Evolutionary conservation across 2,329 filamentous ascomycete genomes (phyloP).

Genomic region (Ophiosphaerella narmari): DNA sequence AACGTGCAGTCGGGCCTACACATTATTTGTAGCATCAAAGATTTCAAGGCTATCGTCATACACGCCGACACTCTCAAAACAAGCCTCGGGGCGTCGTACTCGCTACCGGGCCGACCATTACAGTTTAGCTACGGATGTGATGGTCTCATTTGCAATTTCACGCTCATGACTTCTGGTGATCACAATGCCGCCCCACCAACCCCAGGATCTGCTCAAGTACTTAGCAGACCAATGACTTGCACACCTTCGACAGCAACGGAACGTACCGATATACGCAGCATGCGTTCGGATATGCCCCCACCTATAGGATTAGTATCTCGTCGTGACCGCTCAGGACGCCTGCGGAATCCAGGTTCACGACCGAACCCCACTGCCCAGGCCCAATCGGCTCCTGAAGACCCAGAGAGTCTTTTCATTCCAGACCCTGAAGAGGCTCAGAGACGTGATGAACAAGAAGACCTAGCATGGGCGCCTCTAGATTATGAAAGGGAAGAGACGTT

Average conservation of each 20-base stretch:
- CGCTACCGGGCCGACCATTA: constrained; percentile 71
- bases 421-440: constrained; percentile 63
- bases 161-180: constrained; percentile 81
- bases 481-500: constrained; percentile 70
- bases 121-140: constrained; percentile 72
- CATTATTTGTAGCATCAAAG: constrained; percentile 80
- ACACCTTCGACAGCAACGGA: constrained; percentile 30
- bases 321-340: constrained; percentile 31
- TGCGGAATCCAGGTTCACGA: constrained; percentile 34
- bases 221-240: constrained; percentile 37
- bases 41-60: constrained; percentile 77
- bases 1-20: constrained; percentile 75
- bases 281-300: constrained; percentile 50
- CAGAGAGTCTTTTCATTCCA: constrained; percentile 73
- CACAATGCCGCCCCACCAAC: constrained; percentile 45
- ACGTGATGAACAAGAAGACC: constrained; percentile 66
- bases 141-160: constrained; percentile 74
- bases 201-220: constrained; percentile 15
- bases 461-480: constrained; percentile 72
- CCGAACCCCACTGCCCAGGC: constrained; percentile 20
- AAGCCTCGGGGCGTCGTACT: constrained; percentile 71
- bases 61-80: constrained; percentile 73
- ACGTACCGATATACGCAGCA: constrained; percentile 22
- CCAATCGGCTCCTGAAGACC: constrained; percentile 56
- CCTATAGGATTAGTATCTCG: constrained; percentile 43